These are phyloP conservation scores for Kurtzmaniella quercitrusa DNA, from an alignment of 1,139 yeast genomes.

Conservation along the genomic window DNA sequence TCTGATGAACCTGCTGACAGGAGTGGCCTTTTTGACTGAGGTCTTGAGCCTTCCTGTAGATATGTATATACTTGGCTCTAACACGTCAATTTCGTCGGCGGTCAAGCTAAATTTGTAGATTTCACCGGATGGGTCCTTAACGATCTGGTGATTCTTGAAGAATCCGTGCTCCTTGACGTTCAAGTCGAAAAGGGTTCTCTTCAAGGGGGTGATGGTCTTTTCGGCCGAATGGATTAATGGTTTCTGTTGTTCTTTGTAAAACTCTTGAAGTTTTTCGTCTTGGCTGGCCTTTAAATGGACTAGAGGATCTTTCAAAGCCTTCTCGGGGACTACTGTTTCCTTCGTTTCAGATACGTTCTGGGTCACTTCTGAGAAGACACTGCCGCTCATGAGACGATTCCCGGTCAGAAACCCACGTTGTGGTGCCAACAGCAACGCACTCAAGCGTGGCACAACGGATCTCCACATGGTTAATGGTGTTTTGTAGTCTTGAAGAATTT, in stretches of 20 bases:
- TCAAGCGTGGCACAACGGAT: not conserved
- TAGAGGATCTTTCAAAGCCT: not conserved
- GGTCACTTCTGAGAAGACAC: constrained; percentile 27
- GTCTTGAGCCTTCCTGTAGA: constrained; percentile 78
- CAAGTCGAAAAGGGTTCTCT: constrained; percentile 56
- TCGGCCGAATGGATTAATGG: constrained; percentile 25
- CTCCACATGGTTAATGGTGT: not conserved
- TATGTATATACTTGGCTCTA: constrained; percentile 82
- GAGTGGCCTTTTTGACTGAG: constrained; percentile 83
- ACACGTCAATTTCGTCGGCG: constrained; percentile 62
- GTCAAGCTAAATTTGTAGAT: constrained; percentile 55
- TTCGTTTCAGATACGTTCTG: constrained; percentile 12
- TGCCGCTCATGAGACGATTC: constrained; percentile 12
- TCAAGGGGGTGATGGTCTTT: constrained; percentile 64
- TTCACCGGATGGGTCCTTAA: constrained; percentile 44
- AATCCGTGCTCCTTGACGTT: constrained; percentile 69
- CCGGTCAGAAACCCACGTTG: constrained; percentile 8
- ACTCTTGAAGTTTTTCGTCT: constrained; percentile 33
- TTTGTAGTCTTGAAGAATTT: not conserved
- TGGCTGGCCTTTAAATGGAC: constrained; percentile 16
- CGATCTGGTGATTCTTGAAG: constrained; percentile 59
- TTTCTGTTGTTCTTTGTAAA: constrained; percentile 26
- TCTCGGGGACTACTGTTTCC: constrained; percentile 4
- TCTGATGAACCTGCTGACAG: constrained; percentile 70
- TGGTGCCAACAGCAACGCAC: not conserved